Base-by-base conservation (phyloP, 2,329 filamentous ascomycete genomes). In the Stenocarpella maydis region DNA sequence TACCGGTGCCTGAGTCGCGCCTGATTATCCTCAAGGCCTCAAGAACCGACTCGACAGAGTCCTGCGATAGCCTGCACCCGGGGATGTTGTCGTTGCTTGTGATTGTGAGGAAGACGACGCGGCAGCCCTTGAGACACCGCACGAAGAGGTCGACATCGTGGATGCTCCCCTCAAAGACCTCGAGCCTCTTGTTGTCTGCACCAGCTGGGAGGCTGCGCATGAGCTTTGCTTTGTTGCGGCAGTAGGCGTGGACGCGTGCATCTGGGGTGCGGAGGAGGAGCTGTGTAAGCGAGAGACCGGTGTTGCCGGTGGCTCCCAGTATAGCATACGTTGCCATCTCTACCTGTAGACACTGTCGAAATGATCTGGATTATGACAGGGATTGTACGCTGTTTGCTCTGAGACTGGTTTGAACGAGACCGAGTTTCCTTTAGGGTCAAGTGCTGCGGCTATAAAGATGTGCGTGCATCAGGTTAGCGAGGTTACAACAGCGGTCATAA, bases 31-130 rank as follows among this genome's bases (percentile, higher is more conserved):
- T 55, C 2, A 84, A 74, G 0, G 81, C 82, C 0, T 67, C 39
- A 19, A 86, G 73, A 1, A 86, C 76, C 24, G 69, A 71, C 2
- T 68, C 24, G 0, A 80, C 77, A 2, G 74, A 75, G 71, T 85
- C 81, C 60, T 80, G 78, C 2, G 74, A 74, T 2, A 85, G 69
- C 21, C 74, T 75, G 60, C 76, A 80, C 12, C 79, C 79, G 0
- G 84, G 84, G 1, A 82, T 71, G 74, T 85, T 84, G 75, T 83
- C 80, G 69, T 82, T 83, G 37, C 76, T 81, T 1, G 80, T 73
- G 0, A 83, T 77, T 12, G 75, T 74, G 2, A 82, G 73, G 72
- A 86, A 85, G 19, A 83, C 76, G 26, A 80, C 81, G 3, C 71
- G 71, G 58, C 72, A 72, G 65, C 73, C 78, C 8, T 74, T 73